Evolutionary conservation across 179 eudicot species (phyloP), one percentile per base, ranked within the genome.

Genomic region (Monotropa hypopitys): DNA sequence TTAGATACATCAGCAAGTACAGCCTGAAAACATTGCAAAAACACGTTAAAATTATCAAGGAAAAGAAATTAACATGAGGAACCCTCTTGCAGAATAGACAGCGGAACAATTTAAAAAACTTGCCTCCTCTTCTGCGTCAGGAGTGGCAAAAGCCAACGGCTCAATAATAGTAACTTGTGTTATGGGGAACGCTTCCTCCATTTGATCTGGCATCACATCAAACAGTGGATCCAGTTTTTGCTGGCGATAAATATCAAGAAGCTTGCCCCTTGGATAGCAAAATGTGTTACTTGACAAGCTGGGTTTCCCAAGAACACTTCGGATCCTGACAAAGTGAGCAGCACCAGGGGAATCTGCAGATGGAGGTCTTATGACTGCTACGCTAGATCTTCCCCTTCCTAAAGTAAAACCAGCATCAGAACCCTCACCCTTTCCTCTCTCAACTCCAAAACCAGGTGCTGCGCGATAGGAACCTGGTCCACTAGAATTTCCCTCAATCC

Each of bases 401-500:
- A 85, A 81, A 59, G 91, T 83, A 83, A 95, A 95, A 35, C 99
- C 98, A 77, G 75, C 72, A 81, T 81, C 82, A 66, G 90, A 82
- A 77, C 83, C 92, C 74, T 95, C 99, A 3, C 72, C 82, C 69
- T 83, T 85, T 72, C 90, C 98, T 74, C 85, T 95, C 79, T 89
- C 99, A 78, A 78, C 85, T 74, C 90, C 95, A 85, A 93, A 95
- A 33, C 99, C 98, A 73, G 98, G 98, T 30, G 99, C 99, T 79
- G 92, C 93, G 49, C 98, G 92, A 74, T 82, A 85, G 30, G 96
- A 80, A 78, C 89, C 86, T 21, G 89, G 85, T 12, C 89, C 92
- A 45, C 80, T 79, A 61, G 93, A 82, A 80, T 77, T 86, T 73
- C 88, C 81, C 75, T 95, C 99, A 85, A 89, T 88, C 81, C 96